Base-by-base conservation (phyloP, 768 basidiomycete species). In the Lentinula lateritia region DNA sequence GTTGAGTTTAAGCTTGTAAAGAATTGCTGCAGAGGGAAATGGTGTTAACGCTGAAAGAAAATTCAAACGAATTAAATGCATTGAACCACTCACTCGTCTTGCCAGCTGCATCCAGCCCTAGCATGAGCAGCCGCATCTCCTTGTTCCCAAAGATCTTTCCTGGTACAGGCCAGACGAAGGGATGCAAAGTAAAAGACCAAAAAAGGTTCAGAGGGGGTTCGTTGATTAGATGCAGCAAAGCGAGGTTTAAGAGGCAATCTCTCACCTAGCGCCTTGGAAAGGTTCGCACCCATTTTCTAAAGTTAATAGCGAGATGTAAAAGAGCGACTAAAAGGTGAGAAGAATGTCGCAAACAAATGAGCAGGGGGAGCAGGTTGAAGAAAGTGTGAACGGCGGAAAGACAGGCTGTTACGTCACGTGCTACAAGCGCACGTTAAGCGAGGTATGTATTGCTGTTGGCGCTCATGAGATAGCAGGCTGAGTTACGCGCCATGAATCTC, bases 1-100 rank as follows among this genome's bases (percentile, higher is more conserved):
- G 77, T 98, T 97, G 74, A 98, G 78, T 79, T 98, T 98, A 76
- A 98, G 88, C 74, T 98, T 98, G 83, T 98, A 98, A 52, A 98
- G 85, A 72, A 98, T 98, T 50, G 96, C 96, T 98, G 73, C 15
- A 59, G 59, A 61, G 15, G 58, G 42, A 46, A 52, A 38, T 60
- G 64, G 39, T 65, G 64, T 60, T 46, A 60, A 20, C 20, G 55
- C 28, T 60, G 35, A 60, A 57, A 62, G 53, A 68, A 57, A 45
- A 45, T 36, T 43, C 50, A n/a, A 0, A 35, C 46, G 34, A 50
- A 35, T 32, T 1, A 42, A n/a, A 42, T 38, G 3, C 48, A 32
- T 4, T 6, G 8, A 50, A 15, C 59, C 52, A 80, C 94, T 74
- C 67, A 97, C 96, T 98, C 18, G 96, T 98, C 80, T 98, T 98